A percentile compares a stretch with the other conserved stretches of the same genome.
These are phyloP conservation scores for Tephrocybe sp. DNA, from an alignment of 768 basidiomycete genomes.

Conservation along the genomic window DNA sequence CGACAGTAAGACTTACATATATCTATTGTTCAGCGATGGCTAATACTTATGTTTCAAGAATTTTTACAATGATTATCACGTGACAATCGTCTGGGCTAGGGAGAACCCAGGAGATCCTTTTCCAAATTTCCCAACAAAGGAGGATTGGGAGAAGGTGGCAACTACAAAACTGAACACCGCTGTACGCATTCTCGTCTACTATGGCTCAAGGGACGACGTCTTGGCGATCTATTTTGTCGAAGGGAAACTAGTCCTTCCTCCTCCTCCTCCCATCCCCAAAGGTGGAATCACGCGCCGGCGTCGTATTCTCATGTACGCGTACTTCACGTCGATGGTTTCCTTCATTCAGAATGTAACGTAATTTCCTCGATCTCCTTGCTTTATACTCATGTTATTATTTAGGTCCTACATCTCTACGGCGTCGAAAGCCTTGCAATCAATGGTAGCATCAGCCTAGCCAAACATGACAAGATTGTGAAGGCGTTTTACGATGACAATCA, in stretches of 20 bases:
- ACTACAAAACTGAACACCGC: constrained; percentile 13
- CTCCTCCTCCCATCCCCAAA: not conserved
- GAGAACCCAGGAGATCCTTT: too few species aligned
- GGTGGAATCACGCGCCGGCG: not conserved
- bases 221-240: constrained; percentile 4
- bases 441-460: constrained; percentile 10
- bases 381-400: not conserved
- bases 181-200: not conserved
- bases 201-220: constrained; percentile 4
- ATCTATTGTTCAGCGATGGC: too few species aligned
- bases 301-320: constrained; percentile 10
- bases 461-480: constrained; percentile 14
- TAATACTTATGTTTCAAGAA: too few species aligned
- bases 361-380: too few species aligned
- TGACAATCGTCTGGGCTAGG: too few species aligned
- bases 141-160: constrained; percentile 8
- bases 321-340: constrained; percentile 17
- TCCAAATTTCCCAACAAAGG: too few species aligned
- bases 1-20: too few species aligned
- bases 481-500: constrained; percentile 8
- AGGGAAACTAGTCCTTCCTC: constrained; percentile 5
- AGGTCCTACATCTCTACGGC: constrained; percentile 10
- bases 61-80: too few species aligned
- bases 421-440: constrained; percentile 12
- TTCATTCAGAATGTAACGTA: constrained; percentile 19